A percentile compares a stretch with the other conserved stretches of the same genome.
Conservation (phyloP, 1,139 yeast genomes). For the Saccharomycopsis phalli region DNA sequence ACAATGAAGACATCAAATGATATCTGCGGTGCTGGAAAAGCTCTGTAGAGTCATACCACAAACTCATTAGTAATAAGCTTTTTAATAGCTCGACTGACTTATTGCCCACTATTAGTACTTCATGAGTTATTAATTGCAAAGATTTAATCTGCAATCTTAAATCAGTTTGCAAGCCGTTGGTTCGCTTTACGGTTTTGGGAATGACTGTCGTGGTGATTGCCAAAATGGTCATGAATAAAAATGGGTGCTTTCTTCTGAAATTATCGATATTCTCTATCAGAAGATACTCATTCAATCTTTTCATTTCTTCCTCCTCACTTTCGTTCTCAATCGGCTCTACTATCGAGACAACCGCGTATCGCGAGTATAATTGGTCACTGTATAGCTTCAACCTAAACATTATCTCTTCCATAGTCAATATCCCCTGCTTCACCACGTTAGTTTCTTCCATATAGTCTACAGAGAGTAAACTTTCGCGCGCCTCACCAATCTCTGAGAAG, state of each 20-base stretch:
- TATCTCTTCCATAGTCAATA: conserved; percentile 28
- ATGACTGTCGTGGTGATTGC: conserved; percentile 46
- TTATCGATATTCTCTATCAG: conserved; percentile 31
- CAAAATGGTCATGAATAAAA: conserved; percentile 56
- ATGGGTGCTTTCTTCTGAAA: conserved; percentile 46
- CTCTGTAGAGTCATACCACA: conserved; percentile 84
- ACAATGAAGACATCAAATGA: conserved; percentile 57
- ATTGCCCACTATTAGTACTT: conserved; percentile 61
- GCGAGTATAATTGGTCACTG: conserved; percentile 24
- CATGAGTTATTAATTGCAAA: conserved; percentile 47
- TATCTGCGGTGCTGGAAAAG: conserved; percentile 70
- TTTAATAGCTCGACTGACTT: conserved; percentile 64
- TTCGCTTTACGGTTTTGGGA: conserved; percentile 28
- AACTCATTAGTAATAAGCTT: conserved; percentile 47
- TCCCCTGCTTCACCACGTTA: conserved; percentile 28
- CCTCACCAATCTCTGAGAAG: conserved; percentile 9
- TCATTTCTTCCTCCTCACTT: neutral
- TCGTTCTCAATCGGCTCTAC: neutral
- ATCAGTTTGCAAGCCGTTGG: conserved; percentile 28
- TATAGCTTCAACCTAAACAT: conserved; percentile 26
- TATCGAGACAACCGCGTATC: conserved; percentile 17
- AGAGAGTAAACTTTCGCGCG: conserved; percentile 12
- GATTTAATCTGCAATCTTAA: conserved; percentile 50
- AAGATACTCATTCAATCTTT: neutral
- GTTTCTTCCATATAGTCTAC: conserved; percentile 22